These are phyloP conservation scores for Globisporangium spiculum DNA, from an alignment of 352 stramenopile species.

Conservation along the genomic window DNA sequence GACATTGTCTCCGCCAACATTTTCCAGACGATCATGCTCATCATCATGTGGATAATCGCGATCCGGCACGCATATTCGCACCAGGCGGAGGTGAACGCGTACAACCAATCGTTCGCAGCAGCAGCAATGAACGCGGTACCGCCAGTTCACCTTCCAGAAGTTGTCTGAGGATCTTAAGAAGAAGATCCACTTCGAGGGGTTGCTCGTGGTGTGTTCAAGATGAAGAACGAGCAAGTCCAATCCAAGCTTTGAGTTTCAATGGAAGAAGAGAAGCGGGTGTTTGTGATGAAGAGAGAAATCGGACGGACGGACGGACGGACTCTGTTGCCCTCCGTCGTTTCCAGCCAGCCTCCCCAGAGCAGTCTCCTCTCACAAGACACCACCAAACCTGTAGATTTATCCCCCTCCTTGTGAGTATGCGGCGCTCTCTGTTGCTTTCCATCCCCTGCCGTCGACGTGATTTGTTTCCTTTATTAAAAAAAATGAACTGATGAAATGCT, in stretches of 20 bases:
- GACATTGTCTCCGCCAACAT: conserved; percentile 85
- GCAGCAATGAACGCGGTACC: conserved; percentile 84
- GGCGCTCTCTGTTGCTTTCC: neutral
- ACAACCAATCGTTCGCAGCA: conserved; percentile 79
- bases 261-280: conserved; percentile 6
- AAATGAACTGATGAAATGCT: conserved; percentile 13
- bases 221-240: neutral
- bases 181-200: too few relatives aligned
- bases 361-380: neutral
- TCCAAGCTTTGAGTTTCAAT: neutral
- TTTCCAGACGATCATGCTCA: conserved; percentile 81
- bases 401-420: conserved; percentile 5
- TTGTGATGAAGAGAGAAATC: neutral
- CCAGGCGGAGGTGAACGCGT: conserved; percentile 65
- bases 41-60: conserved; percentile 81
- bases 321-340: neutral
- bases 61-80: conserved; percentile 80
- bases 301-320: neutral
- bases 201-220: neutral
- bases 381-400: conserved; percentile 16
- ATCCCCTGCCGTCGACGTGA: neutral
- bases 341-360: neutral
- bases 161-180: conserved; percentile 30
- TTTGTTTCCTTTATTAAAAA: conserved; percentile 7
- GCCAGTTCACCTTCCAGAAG: conserved; percentile 60